A percentile compares a stretch with the other conserved stretches of the same genome.
Conservation (phyloP, 495 filamentous ascomycete species). For the Tuber magnatum region DNA sequence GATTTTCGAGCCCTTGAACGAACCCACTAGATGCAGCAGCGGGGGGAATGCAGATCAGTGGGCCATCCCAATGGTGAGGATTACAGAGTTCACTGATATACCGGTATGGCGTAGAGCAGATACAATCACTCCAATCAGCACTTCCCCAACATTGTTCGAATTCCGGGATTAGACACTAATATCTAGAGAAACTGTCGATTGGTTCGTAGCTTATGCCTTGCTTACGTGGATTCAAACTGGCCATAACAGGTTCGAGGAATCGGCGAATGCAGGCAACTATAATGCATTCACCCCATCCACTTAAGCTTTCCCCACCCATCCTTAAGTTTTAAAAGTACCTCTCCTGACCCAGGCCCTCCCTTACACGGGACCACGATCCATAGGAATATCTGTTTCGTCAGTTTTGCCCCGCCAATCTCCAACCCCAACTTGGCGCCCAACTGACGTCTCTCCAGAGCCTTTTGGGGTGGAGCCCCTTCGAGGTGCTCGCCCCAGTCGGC, state of each 20-base stretch:
- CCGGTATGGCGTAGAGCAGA: neutral
- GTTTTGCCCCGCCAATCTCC: conserved; percentile 16
- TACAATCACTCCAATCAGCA: conserved; percentile 54
- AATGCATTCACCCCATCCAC: conserved; percentile 56
- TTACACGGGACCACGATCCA: conserved; percentile 51
- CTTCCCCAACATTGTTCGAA: conserved; percentile 51
- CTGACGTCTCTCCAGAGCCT: conserved; percentile 30
- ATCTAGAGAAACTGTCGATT: conserved; percentile 50
- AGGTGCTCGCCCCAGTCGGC: conserved; percentile 53
- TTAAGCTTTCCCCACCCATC: neutral
- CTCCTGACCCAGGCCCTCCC: neutral
- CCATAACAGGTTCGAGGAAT: conserved; percentile 41
- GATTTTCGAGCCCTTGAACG: conserved; percentile 58
- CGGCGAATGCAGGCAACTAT: conserved; percentile 48
- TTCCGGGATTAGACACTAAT: conserved; percentile 50
- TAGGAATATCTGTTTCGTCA: conserved; percentile 43
- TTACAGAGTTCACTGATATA: neutral
- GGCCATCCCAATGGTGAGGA: neutral
- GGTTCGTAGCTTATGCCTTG: conserved; percentile 40
- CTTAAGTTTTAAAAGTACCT: neutral
- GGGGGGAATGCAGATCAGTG: conserved; percentile 47
- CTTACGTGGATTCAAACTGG: neutral
- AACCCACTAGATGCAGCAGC: conserved; percentile 49
- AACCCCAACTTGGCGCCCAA: neutral
- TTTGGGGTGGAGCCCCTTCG: conserved; percentile 52